Conservation (phyloP, 1,139 yeast species). For the Kodamaea ohmeri region DNA sequence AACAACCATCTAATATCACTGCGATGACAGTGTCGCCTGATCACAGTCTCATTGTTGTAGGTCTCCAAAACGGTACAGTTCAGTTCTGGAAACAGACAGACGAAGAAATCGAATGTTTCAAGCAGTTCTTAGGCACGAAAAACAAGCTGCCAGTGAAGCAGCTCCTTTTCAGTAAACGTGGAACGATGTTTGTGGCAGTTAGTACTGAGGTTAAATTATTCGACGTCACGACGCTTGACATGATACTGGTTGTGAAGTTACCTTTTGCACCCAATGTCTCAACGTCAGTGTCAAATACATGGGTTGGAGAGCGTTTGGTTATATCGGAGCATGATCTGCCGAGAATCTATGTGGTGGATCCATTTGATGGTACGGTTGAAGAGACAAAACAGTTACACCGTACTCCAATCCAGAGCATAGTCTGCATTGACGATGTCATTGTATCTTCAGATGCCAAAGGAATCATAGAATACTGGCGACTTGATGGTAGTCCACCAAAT, state of each 20-base stretch:
- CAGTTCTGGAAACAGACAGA: conserved; percentile 35
- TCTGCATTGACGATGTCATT: conserved; percentile 32
- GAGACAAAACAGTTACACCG: conserved; percentile 26
- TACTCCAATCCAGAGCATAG: conserved; percentile 24
- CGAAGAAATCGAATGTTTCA: conserved; percentile 31
- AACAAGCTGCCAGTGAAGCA: conserved; percentile 16
- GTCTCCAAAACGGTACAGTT: conserved; percentile 39
- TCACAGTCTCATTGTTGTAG: conserved; percentile 26
- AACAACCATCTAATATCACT: conserved; percentile 8
- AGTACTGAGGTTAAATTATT: conserved; percentile 27
- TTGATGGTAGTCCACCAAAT: conserved; percentile 6
- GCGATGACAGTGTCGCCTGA: conserved; percentile 13
- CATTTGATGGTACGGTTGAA: conserved; percentile 18
- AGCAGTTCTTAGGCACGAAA: conserved; percentile 29
- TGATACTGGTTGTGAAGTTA: conserved; percentile 34
- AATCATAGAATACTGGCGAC: conserved; percentile 45
- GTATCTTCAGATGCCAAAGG: conserved; percentile 40
- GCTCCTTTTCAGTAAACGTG: conserved; percentile 14
- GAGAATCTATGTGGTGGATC: conserved; percentile 22
- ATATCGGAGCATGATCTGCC: conserved; percentile 23
- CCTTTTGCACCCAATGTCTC: conserved; percentile 21
- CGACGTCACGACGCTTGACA: conserved; percentile 39
- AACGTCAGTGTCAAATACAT: conserved; percentile 16
- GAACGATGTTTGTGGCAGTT: conserved; percentile 10
- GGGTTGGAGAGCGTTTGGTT: conserved; percentile 22